Evolutionary conservation across 148 eudicot species (phyloP).

Genomic region (Fagopyrum homotropicum): DNA sequence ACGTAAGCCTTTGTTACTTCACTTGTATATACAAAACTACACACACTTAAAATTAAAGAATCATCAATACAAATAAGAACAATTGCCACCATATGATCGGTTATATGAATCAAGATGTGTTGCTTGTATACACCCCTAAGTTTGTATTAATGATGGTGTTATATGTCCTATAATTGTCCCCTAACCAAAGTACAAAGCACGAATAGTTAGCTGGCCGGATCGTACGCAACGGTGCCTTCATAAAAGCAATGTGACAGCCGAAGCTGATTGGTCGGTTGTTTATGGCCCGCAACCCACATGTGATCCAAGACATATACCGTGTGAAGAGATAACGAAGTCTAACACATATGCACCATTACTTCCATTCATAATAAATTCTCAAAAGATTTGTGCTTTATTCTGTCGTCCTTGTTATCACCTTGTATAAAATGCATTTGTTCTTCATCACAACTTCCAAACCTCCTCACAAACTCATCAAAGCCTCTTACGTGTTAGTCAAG

Average conservation of each 20-base stretch:
- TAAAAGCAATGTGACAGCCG: not conserved
- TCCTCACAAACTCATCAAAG: not conserved
- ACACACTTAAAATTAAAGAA: too few species aligned
- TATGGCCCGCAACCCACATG: not conserved
- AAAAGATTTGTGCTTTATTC: constrained; percentile 9
- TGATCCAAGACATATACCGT: not conserved
- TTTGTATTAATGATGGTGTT: not conserved
- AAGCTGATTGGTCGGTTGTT: constrained; percentile 3
- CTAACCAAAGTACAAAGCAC: not conserved
- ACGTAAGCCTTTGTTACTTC: too few species aligned
- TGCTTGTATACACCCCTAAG: too few species aligned
- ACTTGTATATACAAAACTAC: too few species aligned
- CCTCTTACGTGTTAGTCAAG: not conserved
- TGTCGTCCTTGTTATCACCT: constrained; percentile 1
- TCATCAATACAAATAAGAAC: too few species aligned
- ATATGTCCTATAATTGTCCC: constrained; percentile 1
- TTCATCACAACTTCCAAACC: not conserved
- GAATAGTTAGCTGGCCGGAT: not conserved
- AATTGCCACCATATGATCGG: too few species aligned
- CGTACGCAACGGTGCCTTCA: not conserved
- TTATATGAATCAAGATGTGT: too few species aligned
- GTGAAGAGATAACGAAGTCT: not conserved
- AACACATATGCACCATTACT: not conserved
- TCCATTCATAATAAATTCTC: not conserved
- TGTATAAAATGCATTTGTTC: constrained; percentile 1